These are phyloP conservation scores for Solanum pennellii DNA, from an alignment of 257 asterid genomes.

Conservation along the genomic window DNA sequence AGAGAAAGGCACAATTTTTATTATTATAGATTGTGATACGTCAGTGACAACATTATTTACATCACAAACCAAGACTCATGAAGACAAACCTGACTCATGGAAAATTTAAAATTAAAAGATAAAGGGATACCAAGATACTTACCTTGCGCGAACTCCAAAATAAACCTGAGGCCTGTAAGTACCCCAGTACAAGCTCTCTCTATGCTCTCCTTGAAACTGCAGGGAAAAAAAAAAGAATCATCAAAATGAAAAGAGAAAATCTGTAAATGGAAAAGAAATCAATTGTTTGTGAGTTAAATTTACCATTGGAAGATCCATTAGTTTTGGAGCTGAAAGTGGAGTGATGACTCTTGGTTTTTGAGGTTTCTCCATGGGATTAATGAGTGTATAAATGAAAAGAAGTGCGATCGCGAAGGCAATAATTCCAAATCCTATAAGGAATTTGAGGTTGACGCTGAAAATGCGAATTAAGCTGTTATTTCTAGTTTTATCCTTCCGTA, in stretches of 20 bases:
- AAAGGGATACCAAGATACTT: background rate
- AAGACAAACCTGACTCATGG: background rate
- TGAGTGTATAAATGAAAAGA: constrained; percentile 17
- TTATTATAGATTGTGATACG: background rate
- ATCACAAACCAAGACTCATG: background rate
- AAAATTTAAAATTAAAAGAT: background rate
- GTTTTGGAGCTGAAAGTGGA: constrained; percentile 88
- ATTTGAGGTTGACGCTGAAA: constrained; percentile 10
- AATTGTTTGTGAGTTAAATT: background rate
- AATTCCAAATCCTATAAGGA: constrained; percentile 20
- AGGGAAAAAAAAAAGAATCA: background rate
- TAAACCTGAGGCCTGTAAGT: constrained; percentile 92
- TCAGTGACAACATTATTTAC: background rate
- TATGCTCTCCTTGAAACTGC: constrained; percentile 94
- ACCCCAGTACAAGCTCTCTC: constrained; percentile 96
- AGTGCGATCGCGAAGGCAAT: constrained; percentile 25
- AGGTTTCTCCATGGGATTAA: constrained; percentile 23
- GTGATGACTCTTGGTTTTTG: constrained; percentile 61
- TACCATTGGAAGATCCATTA: constrained; percentile 93
- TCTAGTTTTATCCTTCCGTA: constrained; percentile 17
- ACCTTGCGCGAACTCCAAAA: constrained; percentile 93
- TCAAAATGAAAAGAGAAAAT: background rate
- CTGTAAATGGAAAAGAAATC: background rate
- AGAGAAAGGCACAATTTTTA: background rate
- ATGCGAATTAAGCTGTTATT: constrained; percentile 26